Evolutionary conservation across 768 basidiomycete species (phyloP).

Genomic region (Myochromella boudieri): DNA sequence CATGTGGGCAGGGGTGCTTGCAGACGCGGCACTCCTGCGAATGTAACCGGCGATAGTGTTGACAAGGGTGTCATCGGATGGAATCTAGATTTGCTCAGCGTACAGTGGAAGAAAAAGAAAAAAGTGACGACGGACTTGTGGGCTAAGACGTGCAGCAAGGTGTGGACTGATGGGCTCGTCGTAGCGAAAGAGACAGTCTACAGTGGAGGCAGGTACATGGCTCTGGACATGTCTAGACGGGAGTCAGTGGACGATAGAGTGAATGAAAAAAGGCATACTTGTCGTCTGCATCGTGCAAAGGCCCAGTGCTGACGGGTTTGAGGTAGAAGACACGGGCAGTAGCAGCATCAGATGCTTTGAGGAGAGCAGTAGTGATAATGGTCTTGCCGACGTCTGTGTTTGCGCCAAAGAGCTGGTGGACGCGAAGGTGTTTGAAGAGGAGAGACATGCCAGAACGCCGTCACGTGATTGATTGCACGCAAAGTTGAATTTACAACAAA

Average conservation of each 20-base stretch:
- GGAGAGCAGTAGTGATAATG: slow-evolving; percentile 81
- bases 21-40: slow-evolving; percentile 43
- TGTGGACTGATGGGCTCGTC: slow-evolving; percentile 93
- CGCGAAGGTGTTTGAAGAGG: slow-evolving; percentile 80
- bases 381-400: slow-evolving; percentile 98
- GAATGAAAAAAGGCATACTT: slow-evolving; percentile 40
- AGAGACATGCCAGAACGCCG: slow-evolving; percentile 56
- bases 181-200: slow-evolving; percentile 81
- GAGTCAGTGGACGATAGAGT: not conserved
- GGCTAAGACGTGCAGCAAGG: slow-evolving; percentile 66
- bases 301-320: slow-evolving; percentile 93
- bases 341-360: slow-evolving; percentile 65
- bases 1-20: slow-evolving; percentile 46
- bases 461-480: slow-evolving; percentile 4
- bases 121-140: slow-evolving; percentile 7
- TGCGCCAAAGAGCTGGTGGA: slow-evolving; percentile 92
- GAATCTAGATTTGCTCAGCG: slow-evolving; percentile 25
- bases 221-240: slow-evolving; percentile 63
- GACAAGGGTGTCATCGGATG: slow-evolving; percentile 68
- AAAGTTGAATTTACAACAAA: slow-evolving; percentile 6
- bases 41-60: slow-evolving; percentile 64
- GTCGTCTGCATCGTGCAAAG: slow-evolving; percentile 79
- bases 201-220: slow-evolving; percentile 37
- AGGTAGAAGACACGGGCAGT: slow-evolving; percentile 59
- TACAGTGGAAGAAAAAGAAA: not conserved